Percentiles rank a stretch among this genome's conserved stretches.
Conservation (phyloP, 352 stramenopile species). For the Pythium volutum region DNA sequence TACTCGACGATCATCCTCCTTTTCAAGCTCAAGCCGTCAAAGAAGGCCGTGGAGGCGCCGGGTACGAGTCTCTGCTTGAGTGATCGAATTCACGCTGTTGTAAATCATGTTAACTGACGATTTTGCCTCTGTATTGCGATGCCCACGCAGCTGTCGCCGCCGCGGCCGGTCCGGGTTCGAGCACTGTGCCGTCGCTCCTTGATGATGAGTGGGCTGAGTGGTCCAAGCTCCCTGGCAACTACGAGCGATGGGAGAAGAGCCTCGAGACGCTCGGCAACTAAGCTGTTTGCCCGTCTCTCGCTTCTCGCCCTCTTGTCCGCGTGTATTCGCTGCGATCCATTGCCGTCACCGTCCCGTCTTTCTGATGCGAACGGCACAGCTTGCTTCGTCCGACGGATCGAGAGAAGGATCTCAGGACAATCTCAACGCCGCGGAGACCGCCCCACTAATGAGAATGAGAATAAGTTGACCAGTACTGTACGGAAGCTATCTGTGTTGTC, state of each 20-base stretch:
- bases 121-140: conserved; percentile 5
- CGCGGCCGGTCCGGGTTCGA: conserved; percentile 35
- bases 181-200: conserved; percentile 76
- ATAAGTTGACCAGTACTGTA: conserved; percentile 9
- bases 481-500: background rate
- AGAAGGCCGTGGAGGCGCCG: conserved; percentile 62
- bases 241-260: conserved; percentile 87
- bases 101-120: background rate
- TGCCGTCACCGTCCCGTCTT: background rate
- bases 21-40: conserved; percentile 84
- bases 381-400: background rate
- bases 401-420: background rate
- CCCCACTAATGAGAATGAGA: conserved; percentile 16
- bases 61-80: conserved; percentile 25
- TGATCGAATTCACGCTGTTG: background rate
- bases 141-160: conserved; percentile 30
- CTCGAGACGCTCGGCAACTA: conserved; percentile 84
- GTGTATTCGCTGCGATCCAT: background rate
- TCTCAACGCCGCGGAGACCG: background rate
- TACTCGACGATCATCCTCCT: conserved; percentile 79
- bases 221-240: conserved; percentile 82
- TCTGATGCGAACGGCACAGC: background rate
- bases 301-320: background rate
- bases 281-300: conserved; percentile 21
- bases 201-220: conserved; percentile 86